Conservation (phyloP, 106 monocot genomes). For the Dendrobium chrysotoxum region DNA sequence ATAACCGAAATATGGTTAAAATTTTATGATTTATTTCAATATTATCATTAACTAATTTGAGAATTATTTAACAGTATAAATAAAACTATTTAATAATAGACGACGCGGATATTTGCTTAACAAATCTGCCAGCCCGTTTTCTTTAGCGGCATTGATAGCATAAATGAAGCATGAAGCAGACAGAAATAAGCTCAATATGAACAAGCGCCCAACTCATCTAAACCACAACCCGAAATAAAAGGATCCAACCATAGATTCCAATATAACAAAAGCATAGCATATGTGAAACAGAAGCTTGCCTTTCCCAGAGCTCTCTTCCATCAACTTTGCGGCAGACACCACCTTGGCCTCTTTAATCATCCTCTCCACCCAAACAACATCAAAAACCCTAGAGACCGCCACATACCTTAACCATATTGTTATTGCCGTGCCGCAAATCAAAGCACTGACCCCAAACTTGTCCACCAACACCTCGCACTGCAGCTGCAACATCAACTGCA, state of each 20-base stretch:
- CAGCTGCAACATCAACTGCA: constrained; percentile 77
- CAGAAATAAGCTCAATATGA: not conserved
- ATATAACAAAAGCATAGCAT: not conserved
- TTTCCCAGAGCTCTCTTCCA: not conserved
- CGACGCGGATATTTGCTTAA: not conserved
- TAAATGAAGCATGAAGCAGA: not conserved
- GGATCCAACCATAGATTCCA: not conserved
- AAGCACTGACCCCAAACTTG: constrained; percentile 37
- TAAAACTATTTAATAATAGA: not conserved
- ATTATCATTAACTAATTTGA: no score
- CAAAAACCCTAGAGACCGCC: constrained; percentile 28
- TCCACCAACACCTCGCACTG: constrained; percentile 78
- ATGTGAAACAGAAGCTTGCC: not conserved
- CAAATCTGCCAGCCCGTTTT: not conserved
- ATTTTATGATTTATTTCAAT: no score
- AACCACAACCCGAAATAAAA: not conserved
- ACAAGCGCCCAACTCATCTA: not conserved
- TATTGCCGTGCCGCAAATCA: constrained; percentile 45
- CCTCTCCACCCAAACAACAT: constrained; percentile 36
- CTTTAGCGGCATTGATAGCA: no score
- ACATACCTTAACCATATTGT: constrained; percentile 55
- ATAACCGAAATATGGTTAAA: no score
- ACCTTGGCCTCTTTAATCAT: constrained; percentile 30
- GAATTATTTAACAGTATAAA: no score
- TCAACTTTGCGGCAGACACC: not conserved